These are phyloP conservation scores for Heterobasidion parviporum DNA, from an alignment of 1,284 basidiomycete genomes.

Conservation along the genomic window DNA sequence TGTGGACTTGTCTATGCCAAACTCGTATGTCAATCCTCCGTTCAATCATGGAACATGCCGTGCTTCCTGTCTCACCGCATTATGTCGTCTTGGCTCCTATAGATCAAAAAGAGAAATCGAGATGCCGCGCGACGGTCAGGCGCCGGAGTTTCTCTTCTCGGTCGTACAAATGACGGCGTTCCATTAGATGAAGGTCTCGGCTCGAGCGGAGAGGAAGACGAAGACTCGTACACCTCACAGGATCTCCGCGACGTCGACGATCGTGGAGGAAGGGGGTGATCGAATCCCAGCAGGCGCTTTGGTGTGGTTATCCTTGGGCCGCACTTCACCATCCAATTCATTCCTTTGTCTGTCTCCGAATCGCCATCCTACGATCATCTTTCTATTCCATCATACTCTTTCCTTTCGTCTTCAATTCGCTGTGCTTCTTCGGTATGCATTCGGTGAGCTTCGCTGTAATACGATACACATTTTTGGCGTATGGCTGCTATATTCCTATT, in stretches of 20 bases:
- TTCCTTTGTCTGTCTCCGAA: neutral
- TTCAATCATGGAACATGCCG: neutral
- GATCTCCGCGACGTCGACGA: conserved; percentile 22
- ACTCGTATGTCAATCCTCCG: conserved; percentile 37
- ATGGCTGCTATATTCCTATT: no score
- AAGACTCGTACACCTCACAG: conserved; percentile 25
- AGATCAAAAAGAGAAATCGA: conserved; percentile 31
- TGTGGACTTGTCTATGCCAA: conserved; percentile 76
- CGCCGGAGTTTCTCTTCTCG: neutral
- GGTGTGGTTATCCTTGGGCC: neutral
- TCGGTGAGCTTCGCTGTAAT: neutral
- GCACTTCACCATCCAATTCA: neutral
- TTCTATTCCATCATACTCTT: neutral
- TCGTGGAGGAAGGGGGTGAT: conserved; percentile 15
- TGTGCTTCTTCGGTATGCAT: neutral
- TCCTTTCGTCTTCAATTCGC: neutral
- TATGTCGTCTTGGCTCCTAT: neutral
- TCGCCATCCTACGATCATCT: neutral
- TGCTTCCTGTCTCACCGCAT: neutral
- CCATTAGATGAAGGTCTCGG: conserved; percentile 16
- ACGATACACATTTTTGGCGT: neutral
- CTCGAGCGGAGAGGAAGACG: conserved; percentile 24
- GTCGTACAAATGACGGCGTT: conserved; percentile 9
- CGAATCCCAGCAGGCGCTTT: neutral
- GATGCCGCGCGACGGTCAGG: conserved; percentile 17